Evolutionary conservation across 1,284 basidiomycete genomes (phyloP), one percentile per base, ranked within the genome.

Genomic region (Austroboletus novae-zelandiae): DNA sequence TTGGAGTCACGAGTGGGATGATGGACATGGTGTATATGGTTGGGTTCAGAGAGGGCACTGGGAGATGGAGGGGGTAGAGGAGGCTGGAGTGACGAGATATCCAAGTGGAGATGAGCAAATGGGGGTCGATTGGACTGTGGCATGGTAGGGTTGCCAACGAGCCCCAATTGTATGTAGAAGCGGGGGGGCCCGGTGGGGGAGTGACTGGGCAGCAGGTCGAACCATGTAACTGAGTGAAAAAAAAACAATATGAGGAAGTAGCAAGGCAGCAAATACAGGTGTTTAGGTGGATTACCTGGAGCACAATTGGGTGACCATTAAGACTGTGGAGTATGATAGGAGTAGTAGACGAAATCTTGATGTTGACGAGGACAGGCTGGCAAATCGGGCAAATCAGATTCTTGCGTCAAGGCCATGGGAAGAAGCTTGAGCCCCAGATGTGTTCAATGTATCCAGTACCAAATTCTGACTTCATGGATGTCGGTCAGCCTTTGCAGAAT

Each of bases 141-240:
- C 57, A 57, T 71, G 65, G 68, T 89, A 89, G 55, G 86, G 86
- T 70, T 89, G 86, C 86, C 86, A 89, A 60, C 85, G 82, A 61
- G 81, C 73, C 66, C 83, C n/a, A n/a, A n/a, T 72, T 36, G 64
- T 47, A 44, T 68, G 66, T 25, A 0, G 65, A 56, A 51, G 84
- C 78, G 13, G 81, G 78, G 44, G 81, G 80, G 40, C 83, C 72
- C 85, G 73, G 65, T 86, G 84, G 71, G 84, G 76, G 52, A 86
- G 69, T 14, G 80, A 75, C 53, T 87, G 82, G 17, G 77, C 70
- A 30, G 81, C 65, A 15, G 81, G 71, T 71, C 84, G 81, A 79
- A 86, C 71, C 64, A 61, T 64, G 55, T 18, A 47, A 61, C 46
- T 63, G 66, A 64, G 62, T 51, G 45, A 43, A 27, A 55, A n/a